Conservation (phyloP, 768 basidiomycete species). For the Cystobasidiopsis lactophilus region DNA sequence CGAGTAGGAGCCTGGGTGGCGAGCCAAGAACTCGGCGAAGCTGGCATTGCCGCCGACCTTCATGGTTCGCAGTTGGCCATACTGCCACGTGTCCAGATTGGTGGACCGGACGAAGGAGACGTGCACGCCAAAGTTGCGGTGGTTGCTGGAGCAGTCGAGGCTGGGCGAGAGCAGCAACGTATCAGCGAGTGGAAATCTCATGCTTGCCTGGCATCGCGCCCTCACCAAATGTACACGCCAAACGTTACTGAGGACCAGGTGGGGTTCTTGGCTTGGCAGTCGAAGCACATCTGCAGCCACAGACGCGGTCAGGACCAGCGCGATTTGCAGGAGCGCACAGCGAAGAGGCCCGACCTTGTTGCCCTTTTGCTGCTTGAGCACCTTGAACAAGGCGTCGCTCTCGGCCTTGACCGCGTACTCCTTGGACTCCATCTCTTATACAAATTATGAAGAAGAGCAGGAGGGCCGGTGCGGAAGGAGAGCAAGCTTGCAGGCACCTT, state of each 20-base stretch:
- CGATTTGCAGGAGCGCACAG: background rate
- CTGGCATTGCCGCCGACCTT: constrained; percentile 83
- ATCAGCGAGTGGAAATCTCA: too few relatives aligned
- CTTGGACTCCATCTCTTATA: too few relatives aligned
- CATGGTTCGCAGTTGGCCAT: constrained; percentile 76
- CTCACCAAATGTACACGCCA: constrained; percentile 71
- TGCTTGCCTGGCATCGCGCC: too few relatives aligned
- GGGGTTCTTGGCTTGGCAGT: constrained; percentile 76
- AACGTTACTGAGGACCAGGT: constrained; percentile 95
- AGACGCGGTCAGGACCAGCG: background rate
- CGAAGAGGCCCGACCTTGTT: constrained; percentile 45
- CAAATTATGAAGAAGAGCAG: too few relatives aligned
- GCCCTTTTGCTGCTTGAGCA: constrained; percentile 59
- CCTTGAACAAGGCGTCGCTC: constrained; percentile 63
- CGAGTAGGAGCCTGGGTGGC: constrained; percentile 32
- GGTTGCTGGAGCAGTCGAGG: constrained; percentile 81
- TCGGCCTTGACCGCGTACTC: constrained; percentile 43
- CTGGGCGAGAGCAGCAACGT: too few relatives aligned
- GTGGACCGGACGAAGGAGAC: constrained; percentile 97
- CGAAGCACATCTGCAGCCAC: constrained; percentile 53
- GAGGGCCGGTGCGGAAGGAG: too few relatives aligned
- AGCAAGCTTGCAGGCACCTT: too few relatives aligned
- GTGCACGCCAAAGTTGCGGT: constrained; percentile 94
- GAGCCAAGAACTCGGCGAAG: constrained; percentile 69
- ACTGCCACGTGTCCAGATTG: constrained; percentile 85